phyloP scores from a whole-genome alignment of 306 rosid species.

The Fagus crenata region DNA sequence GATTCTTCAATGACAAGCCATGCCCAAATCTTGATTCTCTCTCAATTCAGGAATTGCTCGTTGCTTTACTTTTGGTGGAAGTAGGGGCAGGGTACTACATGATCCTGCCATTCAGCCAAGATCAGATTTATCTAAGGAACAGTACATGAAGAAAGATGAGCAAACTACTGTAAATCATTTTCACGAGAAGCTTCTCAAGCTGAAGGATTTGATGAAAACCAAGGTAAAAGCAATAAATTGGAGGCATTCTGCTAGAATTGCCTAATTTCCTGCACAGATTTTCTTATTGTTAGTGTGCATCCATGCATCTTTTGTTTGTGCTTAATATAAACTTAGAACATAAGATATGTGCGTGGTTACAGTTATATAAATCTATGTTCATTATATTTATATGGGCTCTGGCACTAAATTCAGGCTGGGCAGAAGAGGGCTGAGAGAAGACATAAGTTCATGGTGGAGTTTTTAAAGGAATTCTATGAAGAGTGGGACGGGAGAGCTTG shows the following conservation, averaged over 20 bases:
- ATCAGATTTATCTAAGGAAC: slow-evolving; percentile 60
- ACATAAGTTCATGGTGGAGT: slow-evolving; percentile 88
- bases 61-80: slow-evolving; percentile 93
- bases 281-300: slow-evolving; percentile 1
- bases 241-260: neutral
- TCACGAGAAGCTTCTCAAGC: slow-evolving; percentile 91
- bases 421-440: slow-evolving; percentile 82
- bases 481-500: slow-evolving; percentile 74
- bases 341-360: neutral
- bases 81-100: slow-evolving; percentile 63
- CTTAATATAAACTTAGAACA: neutral
- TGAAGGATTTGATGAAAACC: slow-evolving; percentile 91
- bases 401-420: slow-evolving; percentile 67
- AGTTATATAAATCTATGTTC: neutral
- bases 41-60: slow-evolving; percentile 75
- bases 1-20: neutral
- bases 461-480: slow-evolving; percentile 68
- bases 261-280: neutral
- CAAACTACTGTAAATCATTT: slow-evolving; percentile 86
- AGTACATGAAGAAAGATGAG: slow-evolving; percentile 69
- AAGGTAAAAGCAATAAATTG: slow-evolving; percentile 40
- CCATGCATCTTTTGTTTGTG: neutral
- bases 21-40: slow-evolving; percentile 1
- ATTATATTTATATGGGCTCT: neutral
- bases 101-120: slow-evolving; percentile 72